Evolutionary conservation across 192 early-diverging fungal species (phyloP).

Genomic region (Coemansia sp.): DNA sequence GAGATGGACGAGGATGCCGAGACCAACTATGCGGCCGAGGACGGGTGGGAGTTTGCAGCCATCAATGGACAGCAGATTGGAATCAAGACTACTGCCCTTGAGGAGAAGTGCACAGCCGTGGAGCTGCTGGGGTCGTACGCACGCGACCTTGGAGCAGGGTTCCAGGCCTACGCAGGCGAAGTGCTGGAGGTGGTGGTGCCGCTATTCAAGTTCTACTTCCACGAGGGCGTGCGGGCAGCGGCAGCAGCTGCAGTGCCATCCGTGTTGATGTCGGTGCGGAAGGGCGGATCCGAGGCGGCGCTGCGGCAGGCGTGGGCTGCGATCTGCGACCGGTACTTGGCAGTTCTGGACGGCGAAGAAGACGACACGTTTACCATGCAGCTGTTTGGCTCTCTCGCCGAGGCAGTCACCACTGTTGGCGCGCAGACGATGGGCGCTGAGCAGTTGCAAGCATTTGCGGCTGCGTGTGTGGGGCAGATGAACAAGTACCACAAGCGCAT

Average conservation of each 20-base stretch:
- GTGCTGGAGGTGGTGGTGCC: constrained; percentile 88
- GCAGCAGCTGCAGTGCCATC: constrained; percentile 82
- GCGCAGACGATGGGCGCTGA: constrained; percentile 55
- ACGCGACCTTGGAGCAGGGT: constrained; percentile 85
- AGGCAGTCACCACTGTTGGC: constrained; percentile 60
- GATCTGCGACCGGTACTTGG: constrained; percentile 75
- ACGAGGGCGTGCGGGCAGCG: constrained; percentile 93
- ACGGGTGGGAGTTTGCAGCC: constrained; percentile 97
- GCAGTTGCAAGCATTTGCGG: constrained; percentile 73
- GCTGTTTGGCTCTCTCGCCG: constrained; percentile 77
- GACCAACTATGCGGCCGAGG: constrained; percentile 87
- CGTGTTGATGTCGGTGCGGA: constrained; percentile 68
- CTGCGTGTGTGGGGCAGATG: constrained; percentile 69
- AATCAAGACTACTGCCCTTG: constrained; percentile 92
- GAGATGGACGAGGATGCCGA: constrained; percentile 85
- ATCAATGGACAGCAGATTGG: constrained; percentile 94
- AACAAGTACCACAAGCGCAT: constrained; percentile 77
- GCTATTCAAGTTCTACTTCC: constrained; percentile 95
- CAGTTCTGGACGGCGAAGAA: constrained; percentile 76
- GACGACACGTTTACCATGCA: constrained; percentile 81
- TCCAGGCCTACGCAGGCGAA: constrained; percentile 80
- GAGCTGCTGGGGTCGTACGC: constrained; percentile 98
- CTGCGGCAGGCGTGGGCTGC: constrained; percentile 67
- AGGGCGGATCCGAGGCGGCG: constrained; percentile 37
- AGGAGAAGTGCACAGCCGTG: constrained; percentile 98